Base-by-base conservation (phyloP, 176 grass and related monocot species). In the Pontederia crassipes region DNA sequence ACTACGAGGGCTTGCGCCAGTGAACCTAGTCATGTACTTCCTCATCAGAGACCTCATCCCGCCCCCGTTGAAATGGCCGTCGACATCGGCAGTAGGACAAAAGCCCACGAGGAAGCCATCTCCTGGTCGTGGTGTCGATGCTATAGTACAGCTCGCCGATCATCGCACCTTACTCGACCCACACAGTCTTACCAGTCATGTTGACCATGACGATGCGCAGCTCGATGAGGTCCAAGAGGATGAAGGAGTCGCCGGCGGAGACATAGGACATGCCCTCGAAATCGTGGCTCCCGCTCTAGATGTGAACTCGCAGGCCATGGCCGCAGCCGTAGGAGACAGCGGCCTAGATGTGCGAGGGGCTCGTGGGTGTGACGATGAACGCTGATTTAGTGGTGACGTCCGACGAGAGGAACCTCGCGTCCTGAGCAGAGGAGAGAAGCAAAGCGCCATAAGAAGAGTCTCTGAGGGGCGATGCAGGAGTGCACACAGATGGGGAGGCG, bases 191-290 rank as follows among this genome's bases (percentile, higher is more conserved):
- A 1, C 4, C 61, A 0, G 14, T 12, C 3, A 9, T 16, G 61
- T 64, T 12, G 45, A 64, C 45, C 8, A 6, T 17, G 45, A 64
- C 46, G 11, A 15, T 4, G n/a, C 45, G n/a, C 4, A 64, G 40
- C 16, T 49, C 17, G 16, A 13, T 0, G 45, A 64, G 45, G 40
- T 64, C 61, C 16, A 64, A 45, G 61, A 64, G 12, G 40, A 49
- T 4, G 46, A 49, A 64, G 2, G 17, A 45, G 15, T 49, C 46
- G 9, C n/a, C 45, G 15, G 45, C 8, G 3, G 61, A 64, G 61
- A 64, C 45, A 8, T 64, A 64, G 40, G 61, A 2, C 32, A 40
- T 11, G 17, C 61, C 61, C 45, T 64, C 61, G 46, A 48, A 26
- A n/a, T 64, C 61, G 46, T 64, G 61, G 45, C 45, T 40, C 0